These are phyloP conservation scores for Osmozyma mogii DNA, from an alignment of 805 yeast genomes.

Conservation along the genomic window DNA sequence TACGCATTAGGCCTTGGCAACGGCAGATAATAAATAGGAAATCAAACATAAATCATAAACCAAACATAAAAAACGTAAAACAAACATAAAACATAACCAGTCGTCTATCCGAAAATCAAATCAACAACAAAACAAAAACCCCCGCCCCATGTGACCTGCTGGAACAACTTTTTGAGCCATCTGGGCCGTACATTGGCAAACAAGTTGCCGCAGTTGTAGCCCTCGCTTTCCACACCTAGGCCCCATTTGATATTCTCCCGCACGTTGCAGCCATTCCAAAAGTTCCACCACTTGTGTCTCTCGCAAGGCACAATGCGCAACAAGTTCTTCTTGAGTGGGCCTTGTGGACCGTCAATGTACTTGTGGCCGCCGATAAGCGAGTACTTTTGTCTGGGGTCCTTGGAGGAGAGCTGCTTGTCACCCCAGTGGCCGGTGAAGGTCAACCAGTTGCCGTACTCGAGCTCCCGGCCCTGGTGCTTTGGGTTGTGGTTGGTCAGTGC, in stretches of 20 bases:
- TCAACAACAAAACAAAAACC: conserved; percentile 49
- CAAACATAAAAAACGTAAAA: too few species aligned
- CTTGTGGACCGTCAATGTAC: conserved; percentile 88
- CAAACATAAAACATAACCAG: too few species aligned
- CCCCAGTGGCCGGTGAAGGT: conserved; percentile 85
- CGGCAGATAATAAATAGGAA: too few species aligned
- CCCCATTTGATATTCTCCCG: conserved; percentile 72
- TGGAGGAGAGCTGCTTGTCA: conserved; percentile 54
- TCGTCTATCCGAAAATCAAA: conserved; percentile 37
- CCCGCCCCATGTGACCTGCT: conserved; percentile 54
- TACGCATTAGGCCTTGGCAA: too few species aligned
- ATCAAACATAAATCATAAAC: too few species aligned
- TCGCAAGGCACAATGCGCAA: conserved; percentile 69
- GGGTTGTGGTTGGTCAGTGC: conserved; percentile 33
- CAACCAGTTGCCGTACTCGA: conserved; percentile 67
- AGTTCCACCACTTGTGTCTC: conserved; percentile 87
- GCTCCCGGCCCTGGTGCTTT: conserved; percentile 45
- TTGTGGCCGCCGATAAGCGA: conserved; percentile 80
- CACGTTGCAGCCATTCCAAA: conserved; percentile 75
- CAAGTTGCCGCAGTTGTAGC: conserved; percentile 69
- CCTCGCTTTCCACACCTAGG: conserved; percentile 82
- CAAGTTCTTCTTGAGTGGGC: conserved; percentile 78
- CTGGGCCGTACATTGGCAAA: conserved; percentile 46
- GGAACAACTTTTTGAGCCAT: conserved; percentile 41
- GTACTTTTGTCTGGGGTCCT: conserved; percentile 78